Evolutionary conservation across 2,329 filamentous ascomycete species (phyloP).

Genomic region (Xenosphaeropsis pyriputrescens): DNA sequence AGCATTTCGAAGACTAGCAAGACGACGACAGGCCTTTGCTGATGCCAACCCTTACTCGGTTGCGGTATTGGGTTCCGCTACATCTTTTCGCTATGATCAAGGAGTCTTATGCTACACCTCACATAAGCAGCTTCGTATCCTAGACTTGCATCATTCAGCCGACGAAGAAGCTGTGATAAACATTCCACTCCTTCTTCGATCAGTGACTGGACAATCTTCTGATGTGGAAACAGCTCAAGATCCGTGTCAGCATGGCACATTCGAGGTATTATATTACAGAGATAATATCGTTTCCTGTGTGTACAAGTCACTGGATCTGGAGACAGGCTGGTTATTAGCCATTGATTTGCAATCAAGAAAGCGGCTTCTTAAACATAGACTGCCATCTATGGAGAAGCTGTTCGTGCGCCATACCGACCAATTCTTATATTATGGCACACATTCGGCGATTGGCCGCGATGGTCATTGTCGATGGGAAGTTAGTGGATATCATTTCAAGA

Average conservation of each 20-base stretch:
- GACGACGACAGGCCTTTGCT: slow-evolving; percentile 43
- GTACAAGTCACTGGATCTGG: slow-evolving; percentile 26
- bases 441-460: slow-evolving; percentile 35
- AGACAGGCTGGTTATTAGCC: slow-evolving; percentile 24
- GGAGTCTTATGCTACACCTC: slow-evolving; percentile 51
- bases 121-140: slow-evolving; percentile 36
- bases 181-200: slow-evolving; percentile 25
- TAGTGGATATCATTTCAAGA: slow-evolving; percentile 31
- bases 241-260: slow-evolving; percentile 23
- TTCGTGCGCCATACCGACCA: slow-evolving; percentile 51
- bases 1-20: slow-evolving; percentile 43
- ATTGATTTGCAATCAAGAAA: slow-evolving; percentile 10
- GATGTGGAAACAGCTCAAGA: slow-evolving; percentile 21
- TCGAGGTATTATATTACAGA: slow-evolving; percentile 41
- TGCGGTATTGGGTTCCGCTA: slow-evolving; percentile 41
- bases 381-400: slow-evolving; percentile 36
- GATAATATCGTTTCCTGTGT: slow-evolving; percentile 41
- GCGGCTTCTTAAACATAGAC: slow-evolving; percentile 1
- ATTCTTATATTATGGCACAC: slow-evolving; percentile 53
- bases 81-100: slow-evolving; percentile 45
- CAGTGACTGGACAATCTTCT: no score
- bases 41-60: slow-evolving; percentile 46
- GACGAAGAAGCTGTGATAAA: slow-evolving; percentile 39
- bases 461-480: slow-evolving; percentile 50
- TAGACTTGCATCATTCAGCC: slow-evolving; percentile 37